Conservation (phyloP, 495 filamentous ascomycete species). For the Cladorrhinum samala region DNA sequence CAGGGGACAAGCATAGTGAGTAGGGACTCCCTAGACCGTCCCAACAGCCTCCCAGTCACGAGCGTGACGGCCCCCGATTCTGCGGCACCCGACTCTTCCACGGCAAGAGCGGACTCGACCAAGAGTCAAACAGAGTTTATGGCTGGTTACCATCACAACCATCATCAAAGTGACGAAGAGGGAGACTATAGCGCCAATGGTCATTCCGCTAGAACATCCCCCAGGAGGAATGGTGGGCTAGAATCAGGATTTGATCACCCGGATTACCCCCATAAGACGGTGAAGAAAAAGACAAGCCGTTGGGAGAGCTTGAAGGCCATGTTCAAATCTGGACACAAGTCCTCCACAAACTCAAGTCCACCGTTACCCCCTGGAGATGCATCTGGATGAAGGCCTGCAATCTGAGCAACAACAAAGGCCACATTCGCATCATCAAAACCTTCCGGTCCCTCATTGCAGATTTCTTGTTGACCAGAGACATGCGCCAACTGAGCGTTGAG, state of each 20-base stretch:
- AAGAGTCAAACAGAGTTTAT: slow-evolving; percentile 20
- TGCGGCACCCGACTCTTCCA: slow-evolving; percentile 30
- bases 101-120: slow-evolving; percentile 20
- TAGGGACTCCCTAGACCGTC: slow-evolving; percentile 41
- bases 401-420: too few species aligned
- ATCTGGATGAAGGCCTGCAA: not conserved
- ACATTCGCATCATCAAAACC: not conserved
- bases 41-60: slow-evolving; percentile 33
- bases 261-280: not conserved
- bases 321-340: not conserved
- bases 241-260: too few species aligned
- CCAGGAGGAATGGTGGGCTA: not conserved
- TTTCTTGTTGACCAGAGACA: too few species aligned
- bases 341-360: not conserved
- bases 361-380: not conserved
- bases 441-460: too few species aligned
- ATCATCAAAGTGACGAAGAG: not conserved
- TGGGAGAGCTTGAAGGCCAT: not conserved
- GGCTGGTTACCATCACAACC: slow-evolving; percentile 3
- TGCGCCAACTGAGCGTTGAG: too few species aligned
- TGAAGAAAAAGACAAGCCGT: not conserved
- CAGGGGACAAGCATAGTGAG: slow-evolving; percentile 54
- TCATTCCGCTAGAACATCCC: not conserved
- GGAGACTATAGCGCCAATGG: not conserved
- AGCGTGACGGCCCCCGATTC: slow-evolving; percentile 35